Evolutionary conservation across 352 stramenopile species (phyloP), one percentile per base, ranked within the genome.

Genomic region (Globisporangium camurandrum): DNA sequence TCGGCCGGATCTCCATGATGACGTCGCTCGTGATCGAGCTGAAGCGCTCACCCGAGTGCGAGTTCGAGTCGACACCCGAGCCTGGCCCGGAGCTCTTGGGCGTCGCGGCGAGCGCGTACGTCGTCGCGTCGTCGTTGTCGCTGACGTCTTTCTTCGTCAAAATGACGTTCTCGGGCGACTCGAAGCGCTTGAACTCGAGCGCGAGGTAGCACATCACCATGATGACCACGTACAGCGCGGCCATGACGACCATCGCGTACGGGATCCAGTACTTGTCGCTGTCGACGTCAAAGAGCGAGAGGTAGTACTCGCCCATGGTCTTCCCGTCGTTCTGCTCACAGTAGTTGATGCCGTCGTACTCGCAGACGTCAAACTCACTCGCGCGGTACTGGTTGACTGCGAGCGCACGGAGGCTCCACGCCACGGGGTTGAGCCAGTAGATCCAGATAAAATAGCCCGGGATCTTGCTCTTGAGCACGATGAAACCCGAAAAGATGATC

Each of bases 381-480:
- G 57, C 67, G 39, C 63, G 50, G 41, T 77, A 84, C 36, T 81
- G 67, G 24, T 62, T 76, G 16, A 77, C 59, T 22, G 70, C 20
- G 39, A 79, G 56, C 6, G 64, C 58, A 12, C 71, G 69, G 2
- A 61, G 51, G 19, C 52, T 50, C 69, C 71, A 86, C 23, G 67
- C 56, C 19, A 86, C 53, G 7, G 76, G 76, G 31, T 86, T 78
- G 30, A 78, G 62, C 61, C 63, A 84, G 36, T 86, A 86, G n/a
- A 85, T 17, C 30, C 30, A 34, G 30, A 34, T 12, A 34, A 34
- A 34, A 12, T 34, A 34, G 30, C 30, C 14, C 14, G 71, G 68
- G 17, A 86, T 67, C 19, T 71, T 49, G 24, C 66, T 54, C 27
- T 59, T 52, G 22, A 66, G 59, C 20, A 82, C 51, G 38, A 73